Evolutionary conservation across 768 basidiomycete species (phyloP).

Genomic region (Agaricus subrufescens): DNA sequence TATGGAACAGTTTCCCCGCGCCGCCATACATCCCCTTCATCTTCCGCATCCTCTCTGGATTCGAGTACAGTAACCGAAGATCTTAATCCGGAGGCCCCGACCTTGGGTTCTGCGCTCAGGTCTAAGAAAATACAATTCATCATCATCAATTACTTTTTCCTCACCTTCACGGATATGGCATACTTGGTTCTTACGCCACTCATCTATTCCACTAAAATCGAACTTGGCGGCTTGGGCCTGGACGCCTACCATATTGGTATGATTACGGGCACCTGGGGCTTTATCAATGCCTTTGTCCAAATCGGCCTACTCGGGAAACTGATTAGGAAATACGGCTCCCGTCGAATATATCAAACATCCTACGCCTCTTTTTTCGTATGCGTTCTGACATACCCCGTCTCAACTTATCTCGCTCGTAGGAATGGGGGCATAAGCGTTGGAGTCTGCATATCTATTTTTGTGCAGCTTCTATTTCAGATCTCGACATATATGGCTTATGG

Average conservation of each 20-base stretch:
- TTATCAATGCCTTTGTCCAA: constrained; percentile 47
- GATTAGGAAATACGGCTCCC: constrained; percentile 50
- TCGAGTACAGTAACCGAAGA: constrained; percentile 1
- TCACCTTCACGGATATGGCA: constrained; percentile 34
- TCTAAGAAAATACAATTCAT: constrained; percentile 25
- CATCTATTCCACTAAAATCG: constrained; percentile 53
- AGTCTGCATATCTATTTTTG: constrained; percentile 24
- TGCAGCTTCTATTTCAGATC: constrained; percentile 27
- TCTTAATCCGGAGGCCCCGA: constrained; percentile 4
- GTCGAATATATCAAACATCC: constrained; percentile 39
- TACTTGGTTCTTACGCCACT: constrained; percentile 33
- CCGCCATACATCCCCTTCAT: constrained; percentile 3
- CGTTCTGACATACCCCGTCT: constrained; percentile 28
- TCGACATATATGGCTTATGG: constrained; percentile 30
- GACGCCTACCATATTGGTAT: constrained; percentile 57
- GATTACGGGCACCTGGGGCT: constrained; percentile 44
- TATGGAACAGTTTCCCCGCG: constrained; percentile 12
- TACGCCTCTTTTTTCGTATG: constrained; percentile 20
- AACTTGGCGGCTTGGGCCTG: constrained; percentile 63
- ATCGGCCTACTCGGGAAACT: constrained; percentile 45
- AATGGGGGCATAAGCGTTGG: constrained; percentile 27
- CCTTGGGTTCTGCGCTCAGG: constrained; percentile 19
- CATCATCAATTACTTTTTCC: constrained; percentile 26
- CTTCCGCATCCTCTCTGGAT: constrained; percentile 8
- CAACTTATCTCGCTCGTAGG: constrained; percentile 27